A percentile compares a stretch with the other conserved stretches of the same genome.
Evolutionary conservation across 2,329 filamentous ascomycete genomes (phyloP).

Genomic region (Cladophialophora immunda): DNA sequence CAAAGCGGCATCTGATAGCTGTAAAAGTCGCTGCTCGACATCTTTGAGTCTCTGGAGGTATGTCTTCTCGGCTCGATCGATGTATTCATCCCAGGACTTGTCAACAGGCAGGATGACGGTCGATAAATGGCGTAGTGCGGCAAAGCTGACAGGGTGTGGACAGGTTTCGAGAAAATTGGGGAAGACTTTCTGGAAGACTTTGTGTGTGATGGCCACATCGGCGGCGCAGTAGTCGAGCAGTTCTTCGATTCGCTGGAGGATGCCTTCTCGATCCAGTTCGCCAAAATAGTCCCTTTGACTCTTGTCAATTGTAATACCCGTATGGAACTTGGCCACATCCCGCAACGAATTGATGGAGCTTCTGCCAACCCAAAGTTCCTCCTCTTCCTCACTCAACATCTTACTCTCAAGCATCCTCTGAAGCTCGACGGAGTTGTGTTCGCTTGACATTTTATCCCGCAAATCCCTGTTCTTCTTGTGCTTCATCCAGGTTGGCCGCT

Average conservation of each 20-base stretch:
- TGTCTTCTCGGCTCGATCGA: conserved; percentile 82
- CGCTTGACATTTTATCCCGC: conserved; percentile 77
- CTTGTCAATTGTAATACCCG: conserved; percentile 91
- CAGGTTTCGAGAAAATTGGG: conserved; percentile 88
- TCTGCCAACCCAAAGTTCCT: conserved; percentile 92
- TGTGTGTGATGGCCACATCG: conserved; percentile 91
- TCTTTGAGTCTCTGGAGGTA: conserved; percentile 79
- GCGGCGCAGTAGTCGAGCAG: conserved; percentile 93
- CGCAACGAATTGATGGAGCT: conserved; percentile 95
- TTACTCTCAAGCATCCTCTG: conserved; percentile 74
- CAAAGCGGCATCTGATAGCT: conserved; percentile 78
- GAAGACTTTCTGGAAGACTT: conserved; percentile 93
- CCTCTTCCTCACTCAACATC: conserved; percentile 79
- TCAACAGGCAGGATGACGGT: conserved; percentile 92
- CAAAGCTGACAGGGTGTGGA: conserved; percentile 97
- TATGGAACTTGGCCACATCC: conserved; percentile 96
- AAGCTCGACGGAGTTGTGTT: conserved; percentile 76
- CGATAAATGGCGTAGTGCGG: conserved; percentile 89
- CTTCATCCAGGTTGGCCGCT: conserved; percentile 96
- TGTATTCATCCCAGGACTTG: conserved; percentile 84
- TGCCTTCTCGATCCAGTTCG: conserved; percentile 75
- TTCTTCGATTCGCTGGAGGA: conserved; percentile 77
- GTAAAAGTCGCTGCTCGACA: conserved; percentile 78
- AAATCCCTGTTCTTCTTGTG: conserved; percentile 89
- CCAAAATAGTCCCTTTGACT: conserved; percentile 85